A percentile compares a stretch with the other conserved stretches of the same genome.
phyloP scores from a whole-genome alignment of 371 early-diverging fungal species.

The Apophysomyces ossiformis region DNA sequence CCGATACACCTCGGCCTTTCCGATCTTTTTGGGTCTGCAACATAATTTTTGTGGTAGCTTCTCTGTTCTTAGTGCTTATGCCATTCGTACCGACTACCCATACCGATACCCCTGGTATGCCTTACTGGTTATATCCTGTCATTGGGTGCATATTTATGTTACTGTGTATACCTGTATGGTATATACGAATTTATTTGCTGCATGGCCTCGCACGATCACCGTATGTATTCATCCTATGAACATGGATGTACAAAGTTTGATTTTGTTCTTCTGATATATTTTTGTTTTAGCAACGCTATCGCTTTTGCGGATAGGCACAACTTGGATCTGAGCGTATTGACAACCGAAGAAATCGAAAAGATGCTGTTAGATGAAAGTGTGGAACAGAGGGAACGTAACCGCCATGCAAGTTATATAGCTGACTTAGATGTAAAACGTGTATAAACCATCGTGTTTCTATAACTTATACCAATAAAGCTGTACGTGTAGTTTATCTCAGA shows the following conservation, averaged over 20 bases:
- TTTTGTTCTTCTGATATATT: background rate
- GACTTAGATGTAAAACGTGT: too few relatives aligned
- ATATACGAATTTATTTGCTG: slow-evolving; percentile 4
- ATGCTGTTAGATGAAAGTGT: slow-evolving; percentile 1
- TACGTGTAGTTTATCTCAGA: too few relatives aligned
- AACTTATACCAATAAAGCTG: too few relatives aligned
- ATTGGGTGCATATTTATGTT: slow-evolving; percentile 17
- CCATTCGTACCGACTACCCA: slow-evolving; percentile 22
- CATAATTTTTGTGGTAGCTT: slow-evolving; percentile 20
- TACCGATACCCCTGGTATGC: slow-evolving; percentile 15
- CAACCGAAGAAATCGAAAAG: slow-evolving; percentile 11
- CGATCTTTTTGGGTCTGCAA: slow-evolving; percentile 14
- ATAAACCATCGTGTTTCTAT: too few relatives aligned
- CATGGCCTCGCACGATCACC: slow-evolving; percentile 13
- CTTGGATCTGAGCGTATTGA: background rate
- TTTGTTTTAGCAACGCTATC: background rate
- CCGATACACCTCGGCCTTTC: slow-evolving; percentile 18
- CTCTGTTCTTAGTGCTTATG: slow-evolving; percentile 15
- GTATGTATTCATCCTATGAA: slow-evolving; percentile 2
- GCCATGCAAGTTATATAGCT: too few relatives aligned
- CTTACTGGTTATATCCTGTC: slow-evolving; percentile 18
- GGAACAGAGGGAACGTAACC: background rate
- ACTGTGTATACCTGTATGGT: slow-evolving; percentile 19
- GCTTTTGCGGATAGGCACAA: background rate
- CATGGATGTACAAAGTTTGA: background rate